A percentile compares a stretch with the other conserved stretches of the same genome.
Evolutionary conservation across 495 filamentous ascomycete species (phyloP).

Genomic region (Neurospora sublineolata): DNA sequence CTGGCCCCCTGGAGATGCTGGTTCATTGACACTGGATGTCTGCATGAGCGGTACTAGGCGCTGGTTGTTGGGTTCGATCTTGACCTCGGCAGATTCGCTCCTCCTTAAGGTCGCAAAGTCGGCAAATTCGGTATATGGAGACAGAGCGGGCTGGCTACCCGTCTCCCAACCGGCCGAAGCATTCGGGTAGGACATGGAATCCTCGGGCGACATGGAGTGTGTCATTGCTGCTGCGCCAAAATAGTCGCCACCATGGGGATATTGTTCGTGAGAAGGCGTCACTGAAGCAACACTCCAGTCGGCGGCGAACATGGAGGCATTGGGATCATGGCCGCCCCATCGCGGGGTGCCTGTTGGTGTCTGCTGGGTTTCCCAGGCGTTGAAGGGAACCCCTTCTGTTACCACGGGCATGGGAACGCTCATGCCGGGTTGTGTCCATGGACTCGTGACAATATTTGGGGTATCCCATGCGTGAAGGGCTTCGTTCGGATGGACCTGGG

Average conservation of each 20-base stretch:
- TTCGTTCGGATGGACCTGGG: not conserved
- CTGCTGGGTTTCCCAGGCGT: not conserved
- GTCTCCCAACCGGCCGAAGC: not conserved
- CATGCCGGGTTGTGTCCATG: not conserved
- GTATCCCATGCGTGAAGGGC: not conserved
- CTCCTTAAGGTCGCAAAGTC: not conserved
- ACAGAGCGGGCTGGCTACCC: not conserved
- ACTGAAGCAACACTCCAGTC: not conserved
- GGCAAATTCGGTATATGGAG: not conserved
- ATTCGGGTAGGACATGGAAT: not conserved
- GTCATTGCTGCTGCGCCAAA: not conserved
- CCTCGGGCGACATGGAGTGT: not conserved
- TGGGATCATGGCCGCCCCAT: not conserved
- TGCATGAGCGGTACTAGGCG: not conserved
- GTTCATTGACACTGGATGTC: not conserved
- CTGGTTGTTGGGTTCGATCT: not conserved
- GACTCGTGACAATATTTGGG: not conserved
- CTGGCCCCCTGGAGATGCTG: not conserved
- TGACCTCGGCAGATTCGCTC: not conserved
- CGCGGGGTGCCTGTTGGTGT: not conserved
- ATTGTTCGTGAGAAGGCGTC: not conserved
- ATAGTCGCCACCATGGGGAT: not conserved
- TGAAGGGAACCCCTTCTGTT: not conserved
- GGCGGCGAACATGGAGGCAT: not conserved
- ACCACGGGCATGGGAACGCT: not conserved